Evolutionary conservation across 352 stramenopile species (phyloP).

Genomic region (Peronospora belbahrii): DNA sequence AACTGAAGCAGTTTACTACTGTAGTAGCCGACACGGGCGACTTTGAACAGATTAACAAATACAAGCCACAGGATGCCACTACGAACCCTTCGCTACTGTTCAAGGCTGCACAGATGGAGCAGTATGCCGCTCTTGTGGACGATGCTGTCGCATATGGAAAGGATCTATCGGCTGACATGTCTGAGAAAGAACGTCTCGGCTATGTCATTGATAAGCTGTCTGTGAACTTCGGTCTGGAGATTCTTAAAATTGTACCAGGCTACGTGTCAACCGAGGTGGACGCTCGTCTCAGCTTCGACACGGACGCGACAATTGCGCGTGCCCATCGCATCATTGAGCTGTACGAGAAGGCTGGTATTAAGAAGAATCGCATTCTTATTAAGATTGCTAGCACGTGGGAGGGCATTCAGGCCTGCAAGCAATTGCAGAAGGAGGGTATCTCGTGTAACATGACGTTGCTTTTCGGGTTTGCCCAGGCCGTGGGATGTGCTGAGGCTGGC

Average conservation of each 20-base stretch:
- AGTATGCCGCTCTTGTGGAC: slow-evolving; percentile 94
- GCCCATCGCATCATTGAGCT: slow-evolving; percentile 94
- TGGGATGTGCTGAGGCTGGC: slow-evolving; percentile 90
- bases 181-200: slow-evolving; percentile 81
- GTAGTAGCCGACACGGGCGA: slow-evolving; percentile 98
- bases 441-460: slow-evolving; percentile 98
- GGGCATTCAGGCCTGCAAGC: slow-evolving; percentile 93
- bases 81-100: slow-evolving; percentile 99
- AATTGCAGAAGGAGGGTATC: slow-evolving; percentile 96
- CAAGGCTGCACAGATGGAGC: slow-evolving; percentile 93
- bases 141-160: slow-evolving; percentile 93
- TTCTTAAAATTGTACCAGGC: slow-evolving; percentile 94
- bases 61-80: slow-evolving; percentile 95
- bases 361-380: slow-evolving; percentile 95
- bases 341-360: slow-evolving; percentile 94
- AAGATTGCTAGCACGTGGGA: slow-evolving; percentile 98
- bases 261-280: slow-evolving; percentile 99
- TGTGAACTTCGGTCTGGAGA: slow-evolving; percentile 97
- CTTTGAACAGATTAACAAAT: slow-evolving; percentile 86
- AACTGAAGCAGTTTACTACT: slow-evolving; percentile 95
- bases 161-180: slow-evolving; percentile 44
- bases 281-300: slow-evolving; percentile 95
- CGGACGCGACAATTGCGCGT: slow-evolving; percentile 86
- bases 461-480: slow-evolving; percentile 96
- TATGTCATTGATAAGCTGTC: slow-evolving; percentile 96